phyloP scores from a whole-genome alignment of 805 yeast genomes.

The Zygoascus flipseniorum region DNA sequence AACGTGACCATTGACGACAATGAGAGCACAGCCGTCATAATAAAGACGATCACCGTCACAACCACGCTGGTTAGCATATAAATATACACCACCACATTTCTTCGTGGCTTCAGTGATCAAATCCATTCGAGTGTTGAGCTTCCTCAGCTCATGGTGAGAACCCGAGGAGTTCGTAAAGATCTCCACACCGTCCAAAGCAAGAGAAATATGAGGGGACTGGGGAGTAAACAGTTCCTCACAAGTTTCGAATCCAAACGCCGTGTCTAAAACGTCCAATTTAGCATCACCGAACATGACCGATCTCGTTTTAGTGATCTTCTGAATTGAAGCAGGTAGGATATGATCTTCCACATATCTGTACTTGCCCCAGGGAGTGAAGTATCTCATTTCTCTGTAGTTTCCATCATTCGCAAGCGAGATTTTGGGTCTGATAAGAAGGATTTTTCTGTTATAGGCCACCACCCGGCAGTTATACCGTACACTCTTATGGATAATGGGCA shows the following conservation, averaged over 20 bases:
- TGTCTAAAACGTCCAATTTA: conserved; percentile 71
- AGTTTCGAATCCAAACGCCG: conserved; percentile 94
- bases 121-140: conserved; percentile 74
- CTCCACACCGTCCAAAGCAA: conserved; percentile 96
- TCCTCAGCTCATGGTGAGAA: conserved; percentile 93
- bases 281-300: conserved; percentile 85
- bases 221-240: conserved; percentile 98
- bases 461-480: conserved; percentile 89
- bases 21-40: conserved; percentile 95
- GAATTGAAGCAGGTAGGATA: conserved; percentile 62
- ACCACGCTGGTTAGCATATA: conserved; percentile 92
- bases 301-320: conserved; percentile 55
- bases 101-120: conserved; percentile 87
- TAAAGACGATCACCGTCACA: conserved; percentile 97
- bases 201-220: conserved; percentile 82
- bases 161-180: conserved; percentile 94
- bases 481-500: conserved; percentile 84
- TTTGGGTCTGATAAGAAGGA: conserved; percentile 85
- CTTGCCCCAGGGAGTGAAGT: conserved; percentile 89
- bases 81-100: conserved; percentile 92
- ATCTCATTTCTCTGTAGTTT: conserved; percentile 95
- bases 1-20: conserved; percentile 84
- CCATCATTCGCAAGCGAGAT: conserved; percentile 95
- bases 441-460: conserved; percentile 67
- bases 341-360: conserved; percentile 67